phyloP scores from a whole-genome alignment of 164 flowering plant species.

The Litsea cubeba region DNA sequence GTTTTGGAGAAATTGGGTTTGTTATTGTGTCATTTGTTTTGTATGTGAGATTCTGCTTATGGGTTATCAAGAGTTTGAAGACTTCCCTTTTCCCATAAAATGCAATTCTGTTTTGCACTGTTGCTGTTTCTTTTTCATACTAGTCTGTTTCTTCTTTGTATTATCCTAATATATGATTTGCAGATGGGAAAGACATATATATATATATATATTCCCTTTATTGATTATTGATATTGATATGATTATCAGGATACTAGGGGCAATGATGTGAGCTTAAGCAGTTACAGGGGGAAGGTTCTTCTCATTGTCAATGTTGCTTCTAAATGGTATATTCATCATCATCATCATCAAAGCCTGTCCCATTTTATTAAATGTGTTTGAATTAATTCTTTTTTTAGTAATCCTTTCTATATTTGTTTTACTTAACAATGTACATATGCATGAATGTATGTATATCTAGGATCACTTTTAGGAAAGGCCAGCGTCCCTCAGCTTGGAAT shows the following conservation, averaged over 20 bases:
- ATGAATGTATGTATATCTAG: too few species aligned
- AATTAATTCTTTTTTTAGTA: not conserved
- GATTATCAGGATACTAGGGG: conserved; percentile 64
- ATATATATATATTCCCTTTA: not conserved
- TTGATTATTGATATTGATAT: not conserved
- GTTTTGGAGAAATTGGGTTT: not conserved
- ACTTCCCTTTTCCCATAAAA: not conserved
- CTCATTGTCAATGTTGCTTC: conserved; percentile 95
- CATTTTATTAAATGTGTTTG: not conserved
- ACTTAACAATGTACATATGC: too few species aligned
- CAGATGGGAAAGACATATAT: not conserved
- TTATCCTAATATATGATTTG: not conserved
- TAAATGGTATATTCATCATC: conserved; percentile 49
- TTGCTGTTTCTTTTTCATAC: not conserved
- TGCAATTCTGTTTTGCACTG: not conserved
- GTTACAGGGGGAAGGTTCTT: conserved; percentile 78
- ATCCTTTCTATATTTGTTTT: not conserved
- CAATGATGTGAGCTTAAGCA: conserved; percentile 65
- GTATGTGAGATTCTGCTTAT: not conserved
- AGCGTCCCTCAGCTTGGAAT: too few species aligned
- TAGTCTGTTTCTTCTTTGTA: not conserved
- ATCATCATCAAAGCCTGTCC: not conserved
- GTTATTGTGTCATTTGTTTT: not conserved
- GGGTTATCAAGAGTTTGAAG: not conserved
- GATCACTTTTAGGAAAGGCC: too few species aligned